Conservation (phyloP, 73 alveolate species). For the Vitrella brassicaformis region DNA sequence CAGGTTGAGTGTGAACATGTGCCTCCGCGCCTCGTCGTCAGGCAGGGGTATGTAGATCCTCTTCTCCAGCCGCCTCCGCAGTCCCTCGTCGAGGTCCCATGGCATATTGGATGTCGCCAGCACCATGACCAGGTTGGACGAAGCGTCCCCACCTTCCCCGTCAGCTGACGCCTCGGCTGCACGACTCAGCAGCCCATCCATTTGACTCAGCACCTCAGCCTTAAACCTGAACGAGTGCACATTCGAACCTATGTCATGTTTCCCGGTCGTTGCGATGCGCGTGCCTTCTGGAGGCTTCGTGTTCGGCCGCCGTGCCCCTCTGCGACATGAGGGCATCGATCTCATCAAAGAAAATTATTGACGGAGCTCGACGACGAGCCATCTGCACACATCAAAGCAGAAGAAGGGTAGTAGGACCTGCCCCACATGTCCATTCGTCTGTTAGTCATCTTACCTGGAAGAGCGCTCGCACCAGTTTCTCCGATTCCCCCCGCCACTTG, state of each 20-base stretch:
- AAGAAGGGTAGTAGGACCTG: no score
- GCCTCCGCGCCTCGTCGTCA: neutral
- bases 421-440: no score
- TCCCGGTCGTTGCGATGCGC: no score
- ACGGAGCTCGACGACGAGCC: conserved; percentile 91
- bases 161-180: no score
- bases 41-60: conserved; percentile 92
- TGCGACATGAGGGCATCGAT: conserved; percentile 87
- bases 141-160: conserved; percentile 92
- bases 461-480: conserved; percentile 66
- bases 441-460: no score
- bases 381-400: no score
- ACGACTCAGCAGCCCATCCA: conserved; percentile 92
- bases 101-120: conserved; percentile 82
- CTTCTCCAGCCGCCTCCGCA: conserved; percentile 87
- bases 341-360: conserved; percentile 93
- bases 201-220: conserved; percentile 86
- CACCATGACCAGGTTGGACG: conserved; percentile 70
- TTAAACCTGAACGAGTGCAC: no score
- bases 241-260: no score
- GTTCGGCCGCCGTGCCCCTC: conserved; percentile 72
- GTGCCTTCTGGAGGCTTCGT: conserved; percentile 94
- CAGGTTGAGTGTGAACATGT: no score
- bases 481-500: conserved; percentile 82
- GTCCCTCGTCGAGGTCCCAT: conserved; percentile 97